These are phyloP conservation scores for Boletus sp. DNA, from an alignment of 1,284 basidiomycete species.

Conservation along the genomic window DNA sequence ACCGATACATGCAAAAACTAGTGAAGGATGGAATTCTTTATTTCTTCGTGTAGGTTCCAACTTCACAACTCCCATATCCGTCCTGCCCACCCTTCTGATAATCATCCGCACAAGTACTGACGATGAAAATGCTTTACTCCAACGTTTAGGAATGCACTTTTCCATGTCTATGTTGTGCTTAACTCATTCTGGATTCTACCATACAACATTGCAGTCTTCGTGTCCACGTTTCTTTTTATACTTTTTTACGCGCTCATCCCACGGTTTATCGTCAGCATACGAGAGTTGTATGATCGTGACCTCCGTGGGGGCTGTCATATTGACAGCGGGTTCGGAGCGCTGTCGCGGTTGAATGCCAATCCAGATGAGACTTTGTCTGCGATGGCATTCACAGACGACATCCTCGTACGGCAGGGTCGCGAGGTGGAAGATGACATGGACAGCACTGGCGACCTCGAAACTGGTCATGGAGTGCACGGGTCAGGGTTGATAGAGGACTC, in stretches of 20 bases:
- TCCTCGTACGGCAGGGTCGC: neutral
- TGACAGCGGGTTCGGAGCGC: slow-evolving; percentile 1
- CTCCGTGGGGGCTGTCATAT: neutral
- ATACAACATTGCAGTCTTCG: neutral
- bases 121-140: neutral
- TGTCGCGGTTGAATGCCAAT: neutral
- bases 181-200: no score
- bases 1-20: neutral
- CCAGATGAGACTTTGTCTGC: neutral
- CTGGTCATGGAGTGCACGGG: neutral
- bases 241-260: neutral
- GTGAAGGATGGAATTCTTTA: slow-evolving; percentile 4
- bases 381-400: neutral
- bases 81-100: neutral
- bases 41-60: neutral
- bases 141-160: neutral
- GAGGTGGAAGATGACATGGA: neutral
- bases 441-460: neutral
- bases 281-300: neutral
- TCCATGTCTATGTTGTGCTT: neutral
- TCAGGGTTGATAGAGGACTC: neutral
- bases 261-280: slow-evolving; percentile 3
- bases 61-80: neutral
- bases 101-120: neutral
- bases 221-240: neutral